Conservation (phyloP, 1,284 basidiomycete genomes). For the Pascua sp. region DNA sequence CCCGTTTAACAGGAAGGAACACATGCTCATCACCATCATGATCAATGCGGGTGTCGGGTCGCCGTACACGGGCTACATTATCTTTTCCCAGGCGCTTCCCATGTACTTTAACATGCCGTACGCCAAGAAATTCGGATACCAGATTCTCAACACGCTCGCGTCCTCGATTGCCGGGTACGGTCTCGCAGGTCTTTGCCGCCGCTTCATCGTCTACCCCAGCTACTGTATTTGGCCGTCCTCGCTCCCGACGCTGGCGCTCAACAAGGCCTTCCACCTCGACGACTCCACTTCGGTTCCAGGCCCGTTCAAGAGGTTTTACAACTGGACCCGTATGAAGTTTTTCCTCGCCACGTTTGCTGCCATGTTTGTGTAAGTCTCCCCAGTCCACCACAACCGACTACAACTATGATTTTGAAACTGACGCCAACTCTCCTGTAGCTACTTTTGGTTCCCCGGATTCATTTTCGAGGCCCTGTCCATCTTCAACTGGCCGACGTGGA, state of each 20-base stretch:
- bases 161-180: slow-evolving; percentile 54
- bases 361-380: slow-evolving; percentile 30
- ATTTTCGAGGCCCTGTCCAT: slow-evolving; percentile 52
- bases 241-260: slow-evolving; percentile 48
- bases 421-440: slow-evolving; percentile 2
- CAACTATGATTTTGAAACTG: background rate
- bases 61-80: slow-evolving; percentile 39
- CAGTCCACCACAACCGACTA: too few relatives aligned
- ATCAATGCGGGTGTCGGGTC: slow-evolving; percentile 35
- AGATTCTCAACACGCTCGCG: slow-evolving; percentile 40
- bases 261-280: slow-evolving; percentile 40
- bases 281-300: slow-evolving; percentile 38
- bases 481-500: slow-evolving; percentile 63
- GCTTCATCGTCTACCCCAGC: slow-evolving; percentile 50
- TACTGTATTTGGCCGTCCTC: slow-evolving; percentile 49
- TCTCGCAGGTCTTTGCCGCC: slow-evolving; percentile 49
- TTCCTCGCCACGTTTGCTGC: slow-evolving; percentile 28
- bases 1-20: slow-evolving; percentile 50
- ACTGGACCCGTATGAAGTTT: slow-evolving; percentile 35
- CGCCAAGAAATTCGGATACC: slow-evolving; percentile 48
- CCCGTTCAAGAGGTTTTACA: slow-evolving; percentile 22
- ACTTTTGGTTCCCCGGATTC: slow-evolving; percentile 50
- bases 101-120: slow-evolving; percentile 40
- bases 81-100: slow-evolving; percentile 33
- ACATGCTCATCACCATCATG: slow-evolving; percentile 34